Evolutionary conservation across 352 stramenopile genomes (phyloP), one percentile per base, ranked within the genome.

Genomic region (Pythium phragmitis): DNA sequence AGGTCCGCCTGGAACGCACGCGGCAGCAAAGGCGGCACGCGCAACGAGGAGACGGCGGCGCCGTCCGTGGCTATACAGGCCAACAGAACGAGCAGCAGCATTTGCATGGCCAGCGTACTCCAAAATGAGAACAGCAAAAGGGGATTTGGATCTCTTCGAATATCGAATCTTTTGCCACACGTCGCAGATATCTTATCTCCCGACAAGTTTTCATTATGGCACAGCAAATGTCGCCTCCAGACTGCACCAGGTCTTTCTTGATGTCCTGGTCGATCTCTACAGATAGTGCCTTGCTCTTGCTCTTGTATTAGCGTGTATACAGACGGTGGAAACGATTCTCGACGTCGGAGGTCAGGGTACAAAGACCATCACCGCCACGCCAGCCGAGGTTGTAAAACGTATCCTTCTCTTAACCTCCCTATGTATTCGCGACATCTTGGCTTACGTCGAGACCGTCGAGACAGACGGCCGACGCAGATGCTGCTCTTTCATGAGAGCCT

Each of bases 1-100:
- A 89, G 67, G 26, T 88, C 76, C 7, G 78, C 80, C 48, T 75
- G 70, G 61, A 89, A 89, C 51, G 87, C 78, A n/a, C 63, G 75
- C 17, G 78, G 80, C 65, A 89, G 67, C 60, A 61, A 52, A 3
- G 74, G 74, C 19, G 74, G 69, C 7, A 57, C 52, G 37, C 58
- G 65, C 17, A 21, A 42, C 1, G 45, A n/a, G 21, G 19, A 34
- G 14, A 26, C 26, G 9, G 12, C 6, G 14, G 26, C 26, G 9
- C 7, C 7, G 48, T 14, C 30, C 12, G 16, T 7, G 47, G 13
- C 12, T 1, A 53, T 53, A 8, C 6, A 47, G 4, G n/a, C n/a
- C 8, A 49, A 3, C n/a, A 59, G 8, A 1, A 46, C 33, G 14
- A 59, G 16, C 34, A 47, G 28, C 48, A 59, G 17, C 36, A 39